Base-by-base conservation (phyloP, 2,329 filamentous ascomycete species). In the Apiospora pterosperma region DNA sequence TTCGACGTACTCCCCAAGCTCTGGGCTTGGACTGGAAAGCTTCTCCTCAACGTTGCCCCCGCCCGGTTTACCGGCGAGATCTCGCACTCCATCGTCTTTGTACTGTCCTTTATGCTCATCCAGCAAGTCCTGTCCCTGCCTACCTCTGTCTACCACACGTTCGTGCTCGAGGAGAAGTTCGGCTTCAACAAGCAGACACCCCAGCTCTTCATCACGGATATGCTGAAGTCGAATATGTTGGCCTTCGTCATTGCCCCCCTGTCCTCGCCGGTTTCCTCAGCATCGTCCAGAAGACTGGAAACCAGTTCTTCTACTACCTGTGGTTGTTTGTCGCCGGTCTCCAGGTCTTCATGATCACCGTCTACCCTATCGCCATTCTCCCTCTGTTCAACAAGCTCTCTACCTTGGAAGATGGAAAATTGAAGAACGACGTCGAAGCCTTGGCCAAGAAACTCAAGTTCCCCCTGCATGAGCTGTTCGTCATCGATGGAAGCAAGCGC, bases 181-280 rank as follows among this genome's bases (percentile, higher is more conserved):
- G 96, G 96, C 61, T 99, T 99, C 87, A 99, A 99, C 81, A 99
- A 99, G 83, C 93, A 97, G 84, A 98, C 96, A 0, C 82, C 93
- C 63, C 89, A 89, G 77, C 84, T 98, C 36, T 99, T 95, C 84
- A 76, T 97, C 62, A 92, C 88, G 72, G 96, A 99, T 77, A 89
- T 97, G 81, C 78, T 98, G 81, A 99, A 99, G 85, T 89, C 90
- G 36, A 93, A 97, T 77, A 84, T 92, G 71, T 86, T 99, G 65
- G 88, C 90, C 62, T 84, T 96, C 70, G 88, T 88, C 59, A 85
- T 99, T 65, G 91, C 92, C 66, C 89, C 93, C 96, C 96, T 0
- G 90, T 99, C 71, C 91, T 97, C 68, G 92, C 92, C 69, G 96
- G 90, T 48, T 96, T 99, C 83, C 86, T 98, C 74, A 88, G 92